These are phyloP conservation scores for Ganoderma lingzhi DNA, from an alignment of 1,284 basidiomycete genomes.

Conservation along the genomic window DNA sequence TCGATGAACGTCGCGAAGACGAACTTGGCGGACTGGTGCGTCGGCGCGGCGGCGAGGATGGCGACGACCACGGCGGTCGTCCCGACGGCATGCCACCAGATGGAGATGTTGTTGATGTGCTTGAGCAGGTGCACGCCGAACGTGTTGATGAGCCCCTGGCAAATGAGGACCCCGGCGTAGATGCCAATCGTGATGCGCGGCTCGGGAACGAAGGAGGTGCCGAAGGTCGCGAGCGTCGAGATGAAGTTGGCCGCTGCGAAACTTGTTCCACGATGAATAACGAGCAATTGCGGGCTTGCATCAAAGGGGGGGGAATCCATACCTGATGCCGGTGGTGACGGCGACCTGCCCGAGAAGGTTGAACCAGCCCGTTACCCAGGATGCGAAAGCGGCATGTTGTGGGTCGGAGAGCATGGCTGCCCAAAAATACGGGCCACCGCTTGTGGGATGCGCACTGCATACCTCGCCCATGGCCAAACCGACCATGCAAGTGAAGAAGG, in stretches of 20 bases:
- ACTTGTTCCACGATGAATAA: conserved; percentile 41
- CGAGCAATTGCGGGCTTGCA: not conserved
- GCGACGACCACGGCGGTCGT: conserved; percentile 72
- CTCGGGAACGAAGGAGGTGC: conserved; percentile 63
- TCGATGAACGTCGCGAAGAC: conserved; percentile 79
- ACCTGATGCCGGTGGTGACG: conserved; percentile 79
- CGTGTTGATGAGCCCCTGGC: conserved; percentile 76
- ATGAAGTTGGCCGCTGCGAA: conserved; percentile 77
- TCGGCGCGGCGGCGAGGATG: conserved; percentile 73
- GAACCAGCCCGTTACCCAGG: conserved; percentile 80
- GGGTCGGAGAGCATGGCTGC: conserved; percentile 73
- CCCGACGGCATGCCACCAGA: conserved; percentile 78
- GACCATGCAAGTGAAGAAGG: conserved; percentile 70
- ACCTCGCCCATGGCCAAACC: conserved; percentile 77
- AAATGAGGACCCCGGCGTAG: conserved; percentile 72
- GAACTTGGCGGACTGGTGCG: conserved; percentile 69
- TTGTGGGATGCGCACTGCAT: conserved; percentile 78
- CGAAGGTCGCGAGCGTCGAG: conserved; percentile 66
- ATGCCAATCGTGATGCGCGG: conserved; percentile 72
- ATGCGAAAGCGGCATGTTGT: conserved; percentile 64
- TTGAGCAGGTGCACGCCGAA: conserved; percentile 73
- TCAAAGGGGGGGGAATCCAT: not conserved
- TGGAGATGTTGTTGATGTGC: conserved; percentile 74
- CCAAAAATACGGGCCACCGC: conserved; percentile 81
- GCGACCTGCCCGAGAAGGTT: conserved; percentile 81